phyloP scores from a whole-genome alignment of 257 asterid species.

The Solanum sparsipilum region DNA sequence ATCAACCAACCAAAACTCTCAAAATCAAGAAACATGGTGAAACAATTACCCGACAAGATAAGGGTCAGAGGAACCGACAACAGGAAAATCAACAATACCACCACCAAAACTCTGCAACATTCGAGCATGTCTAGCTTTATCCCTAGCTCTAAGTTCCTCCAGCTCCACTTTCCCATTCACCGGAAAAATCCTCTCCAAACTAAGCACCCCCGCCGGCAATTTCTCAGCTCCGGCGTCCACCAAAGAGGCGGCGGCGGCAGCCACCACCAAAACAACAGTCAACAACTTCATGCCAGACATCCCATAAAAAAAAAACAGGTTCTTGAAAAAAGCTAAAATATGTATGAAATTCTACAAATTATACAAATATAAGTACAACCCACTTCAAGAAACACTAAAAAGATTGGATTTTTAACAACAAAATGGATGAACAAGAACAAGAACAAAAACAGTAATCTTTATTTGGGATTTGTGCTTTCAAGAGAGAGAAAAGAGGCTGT shows the following conservation, averaged over 20 bases:
- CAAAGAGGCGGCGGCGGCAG: constrained; percentile 8
- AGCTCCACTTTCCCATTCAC: constrained; percentile 37
- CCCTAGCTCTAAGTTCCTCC: constrained; percentile 54
- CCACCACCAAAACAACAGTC: constrained; percentile 14
- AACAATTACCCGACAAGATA: constrained; percentile 56
- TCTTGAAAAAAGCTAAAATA: not conserved
- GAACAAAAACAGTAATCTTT: not conserved
- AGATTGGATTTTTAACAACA: not conserved
- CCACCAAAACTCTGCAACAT: constrained; percentile 56
- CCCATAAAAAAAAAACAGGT: not conserved
- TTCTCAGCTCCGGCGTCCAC: constrained; percentile 18
- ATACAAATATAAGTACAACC: not conserved
- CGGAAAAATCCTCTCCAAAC: constrained; percentile 62
- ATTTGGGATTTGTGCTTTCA: not conserved
- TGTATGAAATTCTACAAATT: not conserved
- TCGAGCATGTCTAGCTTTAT: constrained; percentile 74
- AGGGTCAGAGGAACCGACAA: constrained; percentile 69
- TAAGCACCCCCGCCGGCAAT: constrained; percentile 25
- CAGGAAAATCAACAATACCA: constrained; percentile 66
- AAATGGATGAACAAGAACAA: not conserved
- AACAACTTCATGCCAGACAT: constrained; percentile 6
- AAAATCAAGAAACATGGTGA: not conserved
- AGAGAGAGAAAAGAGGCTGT: not conserved
- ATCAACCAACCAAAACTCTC: not conserved
- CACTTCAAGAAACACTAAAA: not conserved